These are phyloP conservation scores for Exophiala aquamarina DNA, from an alignment of 2,329 filamentous ascomycete species.

Conservation along the genomic window DNA sequence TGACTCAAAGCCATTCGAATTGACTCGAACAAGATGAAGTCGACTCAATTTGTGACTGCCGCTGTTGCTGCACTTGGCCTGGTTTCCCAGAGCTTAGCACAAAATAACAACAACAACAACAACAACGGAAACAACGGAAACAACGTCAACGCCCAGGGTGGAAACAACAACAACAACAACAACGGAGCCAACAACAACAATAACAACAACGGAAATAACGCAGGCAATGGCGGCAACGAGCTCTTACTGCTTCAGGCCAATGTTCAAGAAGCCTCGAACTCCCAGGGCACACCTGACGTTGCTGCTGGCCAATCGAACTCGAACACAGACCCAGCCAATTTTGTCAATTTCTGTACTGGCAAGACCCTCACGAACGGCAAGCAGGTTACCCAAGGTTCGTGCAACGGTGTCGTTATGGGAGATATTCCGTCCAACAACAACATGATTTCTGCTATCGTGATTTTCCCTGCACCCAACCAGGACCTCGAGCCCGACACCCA, in stretches of 20 bases:
- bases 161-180: slow-evolving; percentile 20
- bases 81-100: slow-evolving; percentile 15
- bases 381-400: slow-evolving; percentile 52
- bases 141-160: slow-evolving; percentile 20
- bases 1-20: slow-evolving; percentile 4
- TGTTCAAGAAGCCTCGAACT: slow-evolving; percentile 23
- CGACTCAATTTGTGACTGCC: slow-evolving; percentile 18
- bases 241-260: slow-evolving; percentile 15
- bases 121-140: slow-evolving; percentile 22
- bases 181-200: slow-evolving; percentile 24
- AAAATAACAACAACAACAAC: slow-evolving; percentile 18
- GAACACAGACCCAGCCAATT: slow-evolving; percentile 47
- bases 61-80: slow-evolving; percentile 19
- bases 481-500: slow-evolving; percentile 42
- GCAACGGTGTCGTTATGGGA: slow-evolving; percentile 61
- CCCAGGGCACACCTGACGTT: slow-evolving; percentile 8
- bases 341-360: slow-evolving; percentile 61
- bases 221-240: slow-evolving; percentile 8
- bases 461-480: slow-evolving; percentile 45
- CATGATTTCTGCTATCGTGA: slow-evolving; percentile 59
- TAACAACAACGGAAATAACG: slow-evolving; percentile 16
- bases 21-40: slow-evolving; percentile 18
- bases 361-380: slow-evolving; percentile 56
- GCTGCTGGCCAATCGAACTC: slow-evolving; percentile 20
- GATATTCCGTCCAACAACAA: slow-evolving; percentile 51